These are phyloP conservation scores for Haematococcus sp. DNA, from an alignment of 139 green algal genomes.

Conservation along the genomic window DNA sequence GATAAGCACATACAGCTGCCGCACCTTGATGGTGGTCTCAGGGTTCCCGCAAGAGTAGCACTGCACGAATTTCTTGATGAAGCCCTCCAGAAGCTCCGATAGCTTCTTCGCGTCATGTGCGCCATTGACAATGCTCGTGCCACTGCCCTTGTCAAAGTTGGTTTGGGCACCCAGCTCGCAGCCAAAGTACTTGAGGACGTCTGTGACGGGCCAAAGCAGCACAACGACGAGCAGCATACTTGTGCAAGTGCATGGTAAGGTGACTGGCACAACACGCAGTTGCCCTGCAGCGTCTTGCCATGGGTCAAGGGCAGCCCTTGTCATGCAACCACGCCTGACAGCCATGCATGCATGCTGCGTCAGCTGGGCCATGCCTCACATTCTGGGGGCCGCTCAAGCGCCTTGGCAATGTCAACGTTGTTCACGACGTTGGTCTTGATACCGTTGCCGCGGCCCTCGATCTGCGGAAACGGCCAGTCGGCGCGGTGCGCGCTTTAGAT, in stretches of 20 bases:
- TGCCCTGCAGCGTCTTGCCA: no score
- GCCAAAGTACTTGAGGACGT: constrained; percentile 96
- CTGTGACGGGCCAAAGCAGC: constrained; percentile 47
- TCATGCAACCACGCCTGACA: not conserved
- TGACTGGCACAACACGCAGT: no score
- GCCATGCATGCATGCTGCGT: no score
- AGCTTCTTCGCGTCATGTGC: constrained; percentile 65
- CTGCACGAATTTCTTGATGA: constrained; percentile 99
- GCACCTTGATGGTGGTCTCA: constrained; percentile 92
- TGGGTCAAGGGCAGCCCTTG: not conserved
- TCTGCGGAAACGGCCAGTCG: constrained; percentile 62
- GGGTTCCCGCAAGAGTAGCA: constrained; percentile 98
- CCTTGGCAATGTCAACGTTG: constrained; percentile 98
- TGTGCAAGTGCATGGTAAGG: no score
- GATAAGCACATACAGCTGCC: no score
- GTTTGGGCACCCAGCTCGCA: constrained; percentile 96
- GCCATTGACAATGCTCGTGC: constrained; percentile 95
- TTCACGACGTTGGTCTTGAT: constrained; percentile 99
- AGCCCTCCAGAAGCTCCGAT: constrained; percentile 86
- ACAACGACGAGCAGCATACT: no score
- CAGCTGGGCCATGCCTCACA: constrained; percentile 63
- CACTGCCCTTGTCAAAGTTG: constrained; percentile 91
- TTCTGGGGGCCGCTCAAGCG: constrained; percentile 86
- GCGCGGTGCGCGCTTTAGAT: not conserved
- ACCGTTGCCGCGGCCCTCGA: constrained; percentile 97